phyloP scores from a whole-genome alignment of 2,329 filamentous ascomycete genomes.

The Nothopassalora personata region DNA sequence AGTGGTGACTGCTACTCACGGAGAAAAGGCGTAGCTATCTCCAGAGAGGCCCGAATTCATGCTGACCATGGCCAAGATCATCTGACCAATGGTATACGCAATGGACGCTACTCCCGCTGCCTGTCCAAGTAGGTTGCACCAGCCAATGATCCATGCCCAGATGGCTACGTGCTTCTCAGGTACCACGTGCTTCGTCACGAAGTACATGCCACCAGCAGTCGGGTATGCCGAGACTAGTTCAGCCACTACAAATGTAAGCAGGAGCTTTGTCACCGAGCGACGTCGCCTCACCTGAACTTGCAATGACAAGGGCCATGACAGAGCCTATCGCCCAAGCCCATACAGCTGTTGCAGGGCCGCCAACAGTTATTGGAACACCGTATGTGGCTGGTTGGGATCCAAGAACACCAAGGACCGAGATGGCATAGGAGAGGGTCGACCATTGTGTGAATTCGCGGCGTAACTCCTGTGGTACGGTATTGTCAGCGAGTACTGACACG shows the following conservation, averaged over 20 bases:
- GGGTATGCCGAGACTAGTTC: slow-evolving; percentile 63
- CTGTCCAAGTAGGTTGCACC: slow-evolving; percentile 60
- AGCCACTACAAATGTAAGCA: slow-evolving; percentile 42
- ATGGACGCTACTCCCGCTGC: slow-evolving; percentile 59
- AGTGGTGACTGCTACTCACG: slow-evolving; percentile 42
- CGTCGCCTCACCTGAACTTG: slow-evolving; percentile 47
- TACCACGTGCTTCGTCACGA: slow-evolving; percentile 61
- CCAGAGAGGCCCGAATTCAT: slow-evolving; percentile 55
- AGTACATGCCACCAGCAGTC: slow-evolving; percentile 64
- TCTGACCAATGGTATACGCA: slow-evolving; percentile 59
- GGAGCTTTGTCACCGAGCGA: background rate
- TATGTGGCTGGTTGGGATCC: slow-evolving; percentile 63
- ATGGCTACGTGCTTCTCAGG: slow-evolving; percentile 56
- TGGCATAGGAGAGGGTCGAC: slow-evolving; percentile 62
- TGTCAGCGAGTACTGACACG: slow-evolving; percentile 13
- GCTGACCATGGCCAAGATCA: slow-evolving; percentile 56
- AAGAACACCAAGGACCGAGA: slow-evolving; percentile 59
- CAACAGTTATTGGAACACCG: slow-evolving; percentile 52
- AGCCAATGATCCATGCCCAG: slow-evolving; percentile 60
- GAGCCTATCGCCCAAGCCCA: slow-evolving; percentile 63
- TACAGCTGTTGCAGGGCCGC: slow-evolving; percentile 58
- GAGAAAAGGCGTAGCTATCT: slow-evolving; percentile 50
- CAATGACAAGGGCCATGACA: slow-evolving; percentile 60
- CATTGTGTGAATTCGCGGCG: slow-evolving; percentile 60
- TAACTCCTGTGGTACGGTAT: slow-evolving; percentile 45